A percentile compares a stretch with the other conserved stretches of the same genome.
Conservation (phyloP, 768 basidiomycete genomes). For the Leccinum incarnatum region DNA sequence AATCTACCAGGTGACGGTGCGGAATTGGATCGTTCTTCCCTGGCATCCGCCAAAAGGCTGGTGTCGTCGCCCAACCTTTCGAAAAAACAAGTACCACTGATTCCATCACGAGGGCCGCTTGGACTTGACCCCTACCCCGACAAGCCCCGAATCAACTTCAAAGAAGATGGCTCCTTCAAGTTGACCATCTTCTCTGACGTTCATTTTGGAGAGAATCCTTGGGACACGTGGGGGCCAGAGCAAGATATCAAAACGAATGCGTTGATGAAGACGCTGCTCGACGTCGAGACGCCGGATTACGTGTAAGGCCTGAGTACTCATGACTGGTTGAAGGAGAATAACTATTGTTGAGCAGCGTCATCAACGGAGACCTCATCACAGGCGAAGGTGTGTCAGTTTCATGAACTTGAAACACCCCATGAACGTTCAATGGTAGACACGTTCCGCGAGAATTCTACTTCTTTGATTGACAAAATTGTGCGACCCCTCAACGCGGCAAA, state of each 20-base stretch:
- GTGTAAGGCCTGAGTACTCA: slow-evolving; percentile 44
- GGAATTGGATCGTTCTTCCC: neutral
- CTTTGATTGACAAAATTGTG: slow-evolving; percentile 61
- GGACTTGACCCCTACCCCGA: slow-evolving; percentile 41
- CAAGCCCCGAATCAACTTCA: slow-evolving; percentile 55
- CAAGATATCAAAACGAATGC: slow-evolving; percentile 63
- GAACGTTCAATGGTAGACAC: slow-evolving; percentile 44
- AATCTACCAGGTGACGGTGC: neutral
- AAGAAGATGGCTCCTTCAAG: slow-evolving; percentile 61
- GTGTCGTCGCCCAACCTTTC: neutral
- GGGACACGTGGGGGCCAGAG: slow-evolving; percentile 62
- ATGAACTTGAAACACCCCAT: neutral
- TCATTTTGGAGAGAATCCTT: slow-evolving; percentile 75
- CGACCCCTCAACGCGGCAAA: slow-evolving; percentile 53
- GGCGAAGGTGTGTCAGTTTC: slow-evolving; percentile 51
- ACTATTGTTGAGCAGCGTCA: slow-evolving; percentile 41
- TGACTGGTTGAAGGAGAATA: neutral
- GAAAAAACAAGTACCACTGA: slow-evolving; percentile 1
- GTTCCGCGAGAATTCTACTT: slow-evolving; percentile 64
- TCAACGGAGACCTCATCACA: slow-evolving; percentile 74
- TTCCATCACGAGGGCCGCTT: neutral
- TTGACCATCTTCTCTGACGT: slow-evolving; percentile 72
- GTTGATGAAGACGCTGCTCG: slow-evolving; percentile 56
- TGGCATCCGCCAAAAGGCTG: neutral
- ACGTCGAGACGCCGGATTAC: slow-evolving; percentile 63